Conservation (phyloP, 768 basidiomycete genomes). For the Panaeolus cyanescens region DNA sequence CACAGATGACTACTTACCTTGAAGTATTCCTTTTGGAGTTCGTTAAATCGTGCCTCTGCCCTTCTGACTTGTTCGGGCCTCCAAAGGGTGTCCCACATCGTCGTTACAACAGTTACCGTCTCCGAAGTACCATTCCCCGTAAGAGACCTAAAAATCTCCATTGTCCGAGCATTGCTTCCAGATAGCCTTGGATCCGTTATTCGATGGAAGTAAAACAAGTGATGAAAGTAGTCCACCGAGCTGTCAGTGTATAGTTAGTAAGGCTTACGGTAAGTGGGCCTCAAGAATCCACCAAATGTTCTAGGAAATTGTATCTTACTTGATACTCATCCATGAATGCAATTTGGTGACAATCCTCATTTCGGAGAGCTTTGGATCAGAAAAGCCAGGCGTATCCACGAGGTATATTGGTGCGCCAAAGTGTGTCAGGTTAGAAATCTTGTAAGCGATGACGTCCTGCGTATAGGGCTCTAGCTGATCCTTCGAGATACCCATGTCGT, state of each 20-base stretch:
- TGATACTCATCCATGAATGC: no score
- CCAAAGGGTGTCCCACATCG: background rate
- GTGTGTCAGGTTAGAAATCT: no score
- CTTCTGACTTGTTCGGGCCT: background rate
- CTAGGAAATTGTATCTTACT: no score
- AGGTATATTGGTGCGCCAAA: no score
- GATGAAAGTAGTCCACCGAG: background rate
- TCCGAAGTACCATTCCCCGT: background rate
- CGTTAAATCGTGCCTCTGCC: background rate
- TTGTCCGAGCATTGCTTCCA: background rate
- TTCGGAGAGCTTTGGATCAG: no score
- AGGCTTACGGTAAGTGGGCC: no score
- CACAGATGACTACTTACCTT: background rate
- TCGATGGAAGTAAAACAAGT: background rate
- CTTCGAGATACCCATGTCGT: no score
- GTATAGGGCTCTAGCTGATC: no score
- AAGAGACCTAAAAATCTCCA: background rate
- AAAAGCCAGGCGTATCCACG: no score
- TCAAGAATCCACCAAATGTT: no score
- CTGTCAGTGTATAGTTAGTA: background rate
- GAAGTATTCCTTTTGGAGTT: background rate
- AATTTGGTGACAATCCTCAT: no score
- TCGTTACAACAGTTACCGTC: background rate
- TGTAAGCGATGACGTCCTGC: no score
- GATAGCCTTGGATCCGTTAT: background rate